Evolutionary conservation across 176 grass and related monocot genomes (phyloP).

Genomic region (Saccharum officinarum): DNA sequence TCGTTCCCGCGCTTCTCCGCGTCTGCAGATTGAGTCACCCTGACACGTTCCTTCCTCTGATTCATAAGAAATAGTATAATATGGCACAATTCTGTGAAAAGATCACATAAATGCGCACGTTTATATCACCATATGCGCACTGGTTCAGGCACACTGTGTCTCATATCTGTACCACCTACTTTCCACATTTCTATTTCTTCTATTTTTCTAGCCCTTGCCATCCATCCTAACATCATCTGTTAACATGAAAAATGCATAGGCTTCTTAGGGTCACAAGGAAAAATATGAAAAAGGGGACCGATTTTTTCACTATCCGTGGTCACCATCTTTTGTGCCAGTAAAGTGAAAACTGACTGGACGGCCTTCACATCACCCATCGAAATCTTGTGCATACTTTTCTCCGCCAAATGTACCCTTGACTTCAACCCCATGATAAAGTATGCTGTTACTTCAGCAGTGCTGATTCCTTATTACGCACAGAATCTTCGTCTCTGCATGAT

Average conservation of each 20-base stretch:
- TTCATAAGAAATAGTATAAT: no score
- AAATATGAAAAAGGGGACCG: background rate
- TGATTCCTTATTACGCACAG: constrained; percentile 38
- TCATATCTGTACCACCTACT: background rate
- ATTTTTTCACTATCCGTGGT: background rate
- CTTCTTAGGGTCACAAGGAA: background rate
- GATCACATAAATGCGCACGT: background rate
- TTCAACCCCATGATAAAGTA: background rate
- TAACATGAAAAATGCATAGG: background rate
- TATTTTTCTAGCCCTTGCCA: background rate
- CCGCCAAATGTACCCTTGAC: constrained; percentile 3
- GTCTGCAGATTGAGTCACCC: no score
- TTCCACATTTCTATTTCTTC: constrained; percentile 6
- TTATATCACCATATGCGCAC: background rate
- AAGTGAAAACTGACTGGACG: background rate
- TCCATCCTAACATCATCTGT: constrained; percentile 6
- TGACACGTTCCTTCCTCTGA: no score
- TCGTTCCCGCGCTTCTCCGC: no score
- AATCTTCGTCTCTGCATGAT: constrained; percentile 64
- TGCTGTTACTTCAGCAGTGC: background rate
- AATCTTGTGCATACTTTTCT: background rate
- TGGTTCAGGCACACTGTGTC: background rate
- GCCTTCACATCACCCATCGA: background rate
- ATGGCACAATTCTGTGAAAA: background rate
- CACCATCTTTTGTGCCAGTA: constrained; percentile 11